Evolutionary conservation across 2,329 filamentous ascomycete genomes (phyloP), one percentile per base, ranked within the genome.

Genomic region (Zalaria sp.): DNA sequence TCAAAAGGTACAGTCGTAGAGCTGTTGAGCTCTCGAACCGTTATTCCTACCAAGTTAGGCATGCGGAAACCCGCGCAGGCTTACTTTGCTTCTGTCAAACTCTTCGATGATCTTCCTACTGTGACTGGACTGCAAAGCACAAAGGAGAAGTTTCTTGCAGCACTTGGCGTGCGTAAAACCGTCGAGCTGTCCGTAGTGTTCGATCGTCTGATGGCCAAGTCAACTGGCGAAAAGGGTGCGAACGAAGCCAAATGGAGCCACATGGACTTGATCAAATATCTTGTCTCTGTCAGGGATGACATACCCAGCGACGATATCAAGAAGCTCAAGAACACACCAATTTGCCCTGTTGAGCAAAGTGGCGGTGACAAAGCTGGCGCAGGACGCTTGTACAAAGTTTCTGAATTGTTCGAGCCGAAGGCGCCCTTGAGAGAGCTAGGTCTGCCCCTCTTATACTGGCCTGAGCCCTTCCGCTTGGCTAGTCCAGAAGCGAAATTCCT

Each of bases 181-280:
- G 80, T 98, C 18, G 91, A 98, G 51, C 67, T 98, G 2, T 86
- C 86, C 28, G 89, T 93, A 27, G 93, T 98, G 27, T 96, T 98
- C 53, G 82, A 83, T 25, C 75, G 89, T 36, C 71, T 98, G 35
- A 72, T 95, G 50, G 79, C 73, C 40, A 71, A 73, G 10, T 68
- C 77, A 0, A 55, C 66, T 9, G 60, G 59, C 6, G 66, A 68
- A n/a, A 47, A 60, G 3, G 56, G 58, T 18, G 59, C 64, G 18
- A 71, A 72, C 26, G 68, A 67, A 25, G 63, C 66, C 25, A 72
- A 79, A 58, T 94, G 85, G 84, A 95, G 86, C 44, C 89, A 96
- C 57, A 79, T 94, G 46, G 89, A 98, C 57, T 69, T 98, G 26
- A 87, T 98, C 60, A 89, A 87, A 52, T 98, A 98, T 53, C 73